Conservation (phyloP, 177 flowering plant genomes). For the Vitis hybrid region DNA sequence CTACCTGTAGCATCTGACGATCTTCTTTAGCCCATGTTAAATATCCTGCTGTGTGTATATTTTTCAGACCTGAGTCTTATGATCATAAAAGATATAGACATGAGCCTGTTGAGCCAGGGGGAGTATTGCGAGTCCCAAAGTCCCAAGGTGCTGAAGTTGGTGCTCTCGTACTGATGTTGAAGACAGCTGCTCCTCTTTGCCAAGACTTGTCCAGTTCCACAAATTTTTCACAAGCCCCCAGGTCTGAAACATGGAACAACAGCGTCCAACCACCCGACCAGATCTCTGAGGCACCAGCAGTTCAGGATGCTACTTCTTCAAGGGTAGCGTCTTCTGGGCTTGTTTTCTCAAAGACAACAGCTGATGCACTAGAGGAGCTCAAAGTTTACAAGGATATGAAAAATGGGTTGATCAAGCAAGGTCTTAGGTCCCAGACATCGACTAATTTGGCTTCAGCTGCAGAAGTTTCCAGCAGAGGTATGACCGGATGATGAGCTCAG, state of each 20-base stretch:
- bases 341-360: slow-evolving; percentile 48
- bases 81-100: slow-evolving; percentile 34
- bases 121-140: slow-evolving; percentile 32
- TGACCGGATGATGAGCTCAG: neutral
- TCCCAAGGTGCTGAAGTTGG: slow-evolving; percentile 80
- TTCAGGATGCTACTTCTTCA: slow-evolving; percentile 20
- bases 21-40: neutral
- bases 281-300: slow-evolving; percentile 13
- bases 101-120: slow-evolving; percentile 42
- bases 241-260: slow-evolving; percentile 20
- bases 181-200: slow-evolving; percentile 68
- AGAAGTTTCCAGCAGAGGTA: slow-evolving; percentile 2
- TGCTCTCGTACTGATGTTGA: slow-evolving; percentile 59
- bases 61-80: slow-evolving; percentile 49
- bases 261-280: slow-evolving; percentile 19
- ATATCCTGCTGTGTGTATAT: slow-evolving; percentile 1
- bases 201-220: slow-evolving; percentile 41
- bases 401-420: slow-evolving; percentile 44
- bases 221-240: slow-evolving; percentile 25
- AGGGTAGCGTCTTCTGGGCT: slow-evolving; percentile 33
- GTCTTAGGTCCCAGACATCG: slow-evolving; percentile 19
- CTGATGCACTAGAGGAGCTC: slow-evolving; percentile 80
- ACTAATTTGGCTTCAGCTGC: slow-evolving; percentile 10
- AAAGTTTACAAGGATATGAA: slow-evolving; percentile 52
- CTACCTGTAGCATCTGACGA: neutral